Evolutionary conservation across 164 flowering plant species (phyloP).

Genomic region (Stephania japonica): DNA sequence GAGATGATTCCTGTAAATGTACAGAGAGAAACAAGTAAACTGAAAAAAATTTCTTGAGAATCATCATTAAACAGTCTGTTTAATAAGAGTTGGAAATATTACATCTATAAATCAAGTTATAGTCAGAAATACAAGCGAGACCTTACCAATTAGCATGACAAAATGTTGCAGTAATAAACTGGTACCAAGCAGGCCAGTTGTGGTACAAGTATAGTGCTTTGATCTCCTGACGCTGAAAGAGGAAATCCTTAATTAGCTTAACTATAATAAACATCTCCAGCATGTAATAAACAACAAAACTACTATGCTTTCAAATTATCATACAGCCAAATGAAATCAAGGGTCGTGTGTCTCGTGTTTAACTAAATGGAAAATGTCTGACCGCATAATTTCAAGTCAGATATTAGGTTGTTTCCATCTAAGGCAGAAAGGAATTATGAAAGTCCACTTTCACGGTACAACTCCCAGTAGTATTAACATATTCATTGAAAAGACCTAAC

Average conservation of each 20-base stretch:
- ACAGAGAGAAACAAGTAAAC: conserved; percentile 6
- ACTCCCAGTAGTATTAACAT: neutral
- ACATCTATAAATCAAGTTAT: neutral
- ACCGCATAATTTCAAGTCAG: neutral
- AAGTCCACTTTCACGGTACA: neutral
- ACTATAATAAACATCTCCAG: neutral
- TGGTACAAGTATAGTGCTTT: conserved; percentile 74
- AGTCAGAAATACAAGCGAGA: conserved; percentile 2
- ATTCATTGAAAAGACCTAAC: neutral
- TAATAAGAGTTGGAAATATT: no score
- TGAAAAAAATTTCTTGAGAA: neutral
- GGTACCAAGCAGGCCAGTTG: conserved; percentile 81
- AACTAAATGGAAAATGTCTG: neutral
- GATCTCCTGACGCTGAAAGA: conserved; percentile 46
- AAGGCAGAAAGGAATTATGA: neutral
- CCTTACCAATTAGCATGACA: conserved; percentile 96
- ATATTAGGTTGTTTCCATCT: neutral
- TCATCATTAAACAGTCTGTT: neutral
- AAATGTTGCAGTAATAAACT: conserved; percentile 86
- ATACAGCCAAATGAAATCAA: neutral
- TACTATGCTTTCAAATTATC: neutral
- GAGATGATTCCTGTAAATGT: conserved; percentile 76
- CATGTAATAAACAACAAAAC: neutral
- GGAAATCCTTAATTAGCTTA: conserved; percentile 9
- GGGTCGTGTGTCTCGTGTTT: neutral